A percentile compares a stretch with the other conserved stretches of the same genome.
These are phyloP conservation scores for Staphylotrichum tortipilum DNA, from an alignment of 495 filamentous ascomycete species.

Conservation along the genomic window DNA sequence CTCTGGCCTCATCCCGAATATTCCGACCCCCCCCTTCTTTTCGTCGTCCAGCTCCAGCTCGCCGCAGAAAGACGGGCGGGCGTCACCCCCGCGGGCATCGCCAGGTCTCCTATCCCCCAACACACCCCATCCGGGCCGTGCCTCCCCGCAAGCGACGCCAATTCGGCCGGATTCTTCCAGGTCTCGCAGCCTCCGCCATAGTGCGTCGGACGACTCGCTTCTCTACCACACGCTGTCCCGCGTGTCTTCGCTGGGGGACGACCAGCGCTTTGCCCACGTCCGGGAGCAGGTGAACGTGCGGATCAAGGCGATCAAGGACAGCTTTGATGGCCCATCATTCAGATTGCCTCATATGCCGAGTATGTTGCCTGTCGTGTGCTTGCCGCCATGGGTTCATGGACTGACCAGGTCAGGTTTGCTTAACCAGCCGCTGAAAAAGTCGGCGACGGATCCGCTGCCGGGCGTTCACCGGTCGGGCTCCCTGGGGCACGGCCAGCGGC, in stretches of 20 bases:
- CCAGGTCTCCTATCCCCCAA: neutral
- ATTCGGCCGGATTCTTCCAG: conserved; percentile 14
- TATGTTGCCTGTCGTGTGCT: conserved; percentile 29
- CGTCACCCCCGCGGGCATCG: conserved; percentile 10
- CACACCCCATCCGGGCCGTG: neutral
- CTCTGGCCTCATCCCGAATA: conserved; percentile 31
- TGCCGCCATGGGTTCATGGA: conserved; percentile 7
- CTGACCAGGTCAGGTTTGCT: conserved; percentile 23
- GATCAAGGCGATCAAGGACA: conserved; percentile 86
- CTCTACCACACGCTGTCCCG: conserved; percentile 59
- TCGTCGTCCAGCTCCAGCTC: conserved; percentile 19
- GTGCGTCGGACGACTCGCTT: conserved; percentile 69
- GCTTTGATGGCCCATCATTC: conserved; percentile 64
- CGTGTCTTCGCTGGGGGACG: conserved; percentile 78
- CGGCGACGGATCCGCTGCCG: conserved; percentile 9
- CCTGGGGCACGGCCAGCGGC: conserved; percentile 12
- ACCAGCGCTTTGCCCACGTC: conserved; percentile 72
- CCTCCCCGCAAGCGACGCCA: conserved; percentile 21
- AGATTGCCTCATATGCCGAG: conserved; percentile 58
- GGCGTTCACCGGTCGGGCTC: conserved; percentile 6
- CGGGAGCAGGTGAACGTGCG: conserved; percentile 75
- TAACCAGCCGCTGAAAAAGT: conserved; percentile 32
- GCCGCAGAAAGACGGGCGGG: conserved; percentile 17
- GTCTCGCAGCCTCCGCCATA: conserved; percentile 42
- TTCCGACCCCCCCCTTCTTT: conserved; percentile 43